phyloP scores from a whole-genome alignment of 805 yeast genomes.

The Candida argentea region DNA sequence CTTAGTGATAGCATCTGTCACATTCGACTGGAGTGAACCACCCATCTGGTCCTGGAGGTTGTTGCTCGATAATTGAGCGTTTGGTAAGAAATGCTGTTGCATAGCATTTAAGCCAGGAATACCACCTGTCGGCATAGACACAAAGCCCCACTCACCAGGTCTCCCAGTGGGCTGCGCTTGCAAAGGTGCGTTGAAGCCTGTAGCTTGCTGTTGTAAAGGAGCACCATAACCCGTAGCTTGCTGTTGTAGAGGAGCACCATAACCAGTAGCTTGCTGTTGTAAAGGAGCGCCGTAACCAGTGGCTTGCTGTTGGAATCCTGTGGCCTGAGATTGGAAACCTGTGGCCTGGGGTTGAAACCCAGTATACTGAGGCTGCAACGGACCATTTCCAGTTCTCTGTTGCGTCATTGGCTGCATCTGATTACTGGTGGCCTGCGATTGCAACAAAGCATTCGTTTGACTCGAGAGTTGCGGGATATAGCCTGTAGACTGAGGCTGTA shows the following conservation, averaged over 20 bases:
- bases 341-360: conserved; percentile 20
- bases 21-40: conserved; percentile 37
- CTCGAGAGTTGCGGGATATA: conserved; percentile 6
- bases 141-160: conserved; percentile 79
- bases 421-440: conserved; percentile 31
- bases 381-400: conserved; percentile 9
- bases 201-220: no score
- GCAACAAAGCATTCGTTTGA: no score
- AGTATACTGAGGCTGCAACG: conserved; percentile 14
- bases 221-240: conserved; percentile 2
- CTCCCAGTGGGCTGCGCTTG: conserved; percentile 52
- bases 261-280: conserved; percentile 49
- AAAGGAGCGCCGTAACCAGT: conserved; percentile 30
- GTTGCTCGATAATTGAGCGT: conserved; percentile 24
- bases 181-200: conserved; percentile 29
- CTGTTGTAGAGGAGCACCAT: conserved; percentile 10
- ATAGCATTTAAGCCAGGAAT: conserved; percentile 61
- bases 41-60: conserved; percentile 35
- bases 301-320: conserved; percentile 15
- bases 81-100: conserved; percentile 60
- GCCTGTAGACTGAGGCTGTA: conserved; percentile 17
- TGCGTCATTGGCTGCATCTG: conserved; percentile 17
- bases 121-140: conserved; percentile 57
- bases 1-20: conserved; percentile 75
- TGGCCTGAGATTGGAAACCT: conserved; percentile 17